These are phyloP conservation scores for Pontederia paniculata DNA, from an alignment of 176 grass and related monocot species.

Conservation along the genomic window DNA sequence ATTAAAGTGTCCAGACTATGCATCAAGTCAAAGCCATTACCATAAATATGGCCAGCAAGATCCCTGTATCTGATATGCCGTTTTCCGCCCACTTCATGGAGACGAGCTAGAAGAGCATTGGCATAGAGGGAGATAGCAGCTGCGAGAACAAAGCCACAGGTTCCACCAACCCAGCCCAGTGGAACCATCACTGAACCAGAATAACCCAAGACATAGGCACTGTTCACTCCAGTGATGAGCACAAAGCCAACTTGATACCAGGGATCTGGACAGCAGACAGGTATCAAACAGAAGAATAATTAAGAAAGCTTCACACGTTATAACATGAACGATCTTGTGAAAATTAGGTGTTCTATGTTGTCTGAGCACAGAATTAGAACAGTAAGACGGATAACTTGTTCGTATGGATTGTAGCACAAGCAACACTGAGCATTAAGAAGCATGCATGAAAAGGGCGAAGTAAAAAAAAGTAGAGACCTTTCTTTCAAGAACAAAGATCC, in stretches of 20 bases:
- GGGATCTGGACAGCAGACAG: constrained; percentile 55
- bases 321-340: neutral
- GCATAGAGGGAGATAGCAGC: constrained; percentile 86
- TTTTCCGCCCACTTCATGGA: constrained; percentile 80
- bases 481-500: neutral
- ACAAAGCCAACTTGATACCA: constrained; percentile 95
- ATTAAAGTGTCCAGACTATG: neutral
- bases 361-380: no score
- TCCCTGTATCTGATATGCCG: constrained; percentile 98
- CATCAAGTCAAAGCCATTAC: constrained; percentile 23
- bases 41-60: constrained; percentile 92
- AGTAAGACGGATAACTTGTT: no score
- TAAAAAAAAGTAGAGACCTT: neutral
- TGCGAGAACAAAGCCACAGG: constrained; percentile 61
- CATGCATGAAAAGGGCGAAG: neutral
- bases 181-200: constrained; percentile 80
- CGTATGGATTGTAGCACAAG: no score
- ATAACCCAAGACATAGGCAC: constrained; percentile 92
- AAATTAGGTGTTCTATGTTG: neutral
- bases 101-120: constrained; percentile 61
- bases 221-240: constrained; percentile 86
- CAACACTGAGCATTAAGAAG: no score
- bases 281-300: neutral
- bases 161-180: constrained; percentile 68
- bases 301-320: neutral